Evolutionary conservation across 2,329 filamentous ascomycete species (phyloP).

Genomic region (Apiospora pterosperma): DNA sequence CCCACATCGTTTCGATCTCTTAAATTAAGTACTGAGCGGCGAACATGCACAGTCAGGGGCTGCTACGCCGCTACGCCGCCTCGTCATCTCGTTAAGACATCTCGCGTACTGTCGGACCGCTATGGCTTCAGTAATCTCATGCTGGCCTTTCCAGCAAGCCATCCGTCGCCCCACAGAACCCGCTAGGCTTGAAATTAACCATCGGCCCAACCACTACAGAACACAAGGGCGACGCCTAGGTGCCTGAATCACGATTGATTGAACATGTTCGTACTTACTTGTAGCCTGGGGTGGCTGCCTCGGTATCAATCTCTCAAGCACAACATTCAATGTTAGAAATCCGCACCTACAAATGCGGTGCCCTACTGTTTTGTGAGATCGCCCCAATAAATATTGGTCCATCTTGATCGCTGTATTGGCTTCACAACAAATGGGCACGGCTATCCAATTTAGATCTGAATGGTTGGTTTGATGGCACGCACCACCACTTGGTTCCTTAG

Average conservation of each 20-base stretch:
- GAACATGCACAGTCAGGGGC: not conserved
- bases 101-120: not conserved
- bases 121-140: not conserved
- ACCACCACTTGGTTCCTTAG: not conserved
- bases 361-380: no score
- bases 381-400: not conserved
- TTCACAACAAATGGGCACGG: not conserved
- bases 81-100: not conserved
- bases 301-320: not conserved
- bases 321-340: not conserved
- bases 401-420: not conserved
- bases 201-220: not conserved
- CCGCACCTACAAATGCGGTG: no score
- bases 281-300: not conserved
- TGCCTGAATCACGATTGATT: not conserved
- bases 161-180: not conserved
- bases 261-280: no score
- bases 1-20: not conserved
- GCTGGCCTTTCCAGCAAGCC: not conserved
- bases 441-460: not conserved
- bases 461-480: not conserved
- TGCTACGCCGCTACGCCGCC: not conserved
- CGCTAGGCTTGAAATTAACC: not conserved
- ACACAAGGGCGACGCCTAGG: not conserved
- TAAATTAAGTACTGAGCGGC: not conserved